These are phyloP conservation scores for Trichoderma atrobrunneum DNA, from an alignment of 2,329 filamentous ascomycete species.

Conservation along the genomic window DNA sequence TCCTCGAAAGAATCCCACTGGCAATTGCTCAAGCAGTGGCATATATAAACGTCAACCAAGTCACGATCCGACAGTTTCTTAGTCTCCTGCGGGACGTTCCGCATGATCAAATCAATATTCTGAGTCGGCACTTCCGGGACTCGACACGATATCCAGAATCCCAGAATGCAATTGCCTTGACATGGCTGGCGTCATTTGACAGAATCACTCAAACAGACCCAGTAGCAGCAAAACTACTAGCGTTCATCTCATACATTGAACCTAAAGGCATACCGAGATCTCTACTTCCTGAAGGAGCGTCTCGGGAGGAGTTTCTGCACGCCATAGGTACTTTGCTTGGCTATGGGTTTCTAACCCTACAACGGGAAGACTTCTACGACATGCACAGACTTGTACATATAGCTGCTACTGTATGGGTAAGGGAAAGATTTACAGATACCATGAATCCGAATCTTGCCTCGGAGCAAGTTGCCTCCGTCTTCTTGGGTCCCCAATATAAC, in stretches of 20 bases:
- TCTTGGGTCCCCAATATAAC: neutral
- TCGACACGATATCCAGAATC: slow-evolving; percentile 29
- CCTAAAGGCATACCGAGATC: slow-evolving; percentile 36
- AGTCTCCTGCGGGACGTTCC: slow-evolving; percentile 28
- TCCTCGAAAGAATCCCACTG: slow-evolving; percentile 40
- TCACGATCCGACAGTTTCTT: slow-evolving; percentile 31
- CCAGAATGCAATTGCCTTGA: slow-evolving; percentile 33
- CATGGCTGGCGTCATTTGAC: slow-evolving; percentile 41
- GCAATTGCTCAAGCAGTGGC: slow-evolving; percentile 40
- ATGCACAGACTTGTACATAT: slow-evolving; percentile 32
- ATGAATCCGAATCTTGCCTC: neutral
- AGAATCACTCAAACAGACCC: slow-evolving; percentile 31
- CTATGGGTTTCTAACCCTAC: slow-evolving; percentile 28
- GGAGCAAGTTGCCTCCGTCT: neutral
- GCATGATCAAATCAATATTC: slow-evolving; percentile 28
- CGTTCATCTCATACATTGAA: slow-evolving; percentile 38
- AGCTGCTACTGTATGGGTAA: slow-evolving; percentile 25
- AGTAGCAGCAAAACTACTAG: slow-evolving; percentile 35
- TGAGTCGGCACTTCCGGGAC: slow-evolving; percentile 36
- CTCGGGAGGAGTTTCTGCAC: neutral
- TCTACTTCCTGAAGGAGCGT: slow-evolving; percentile 27
- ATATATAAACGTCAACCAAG: slow-evolving; percentile 34
- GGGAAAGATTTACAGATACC: neutral
- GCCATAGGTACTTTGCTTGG: slow-evolving; percentile 29
- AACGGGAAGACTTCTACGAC: slow-evolving; percentile 25